Percentiles rank a stretch among this genome's conserved stretches.
These are phyloP conservation scores for Psilocybe sp. DNA, from an alignment of 768 basidiomycete species.

Conservation along the genomic window DNA sequence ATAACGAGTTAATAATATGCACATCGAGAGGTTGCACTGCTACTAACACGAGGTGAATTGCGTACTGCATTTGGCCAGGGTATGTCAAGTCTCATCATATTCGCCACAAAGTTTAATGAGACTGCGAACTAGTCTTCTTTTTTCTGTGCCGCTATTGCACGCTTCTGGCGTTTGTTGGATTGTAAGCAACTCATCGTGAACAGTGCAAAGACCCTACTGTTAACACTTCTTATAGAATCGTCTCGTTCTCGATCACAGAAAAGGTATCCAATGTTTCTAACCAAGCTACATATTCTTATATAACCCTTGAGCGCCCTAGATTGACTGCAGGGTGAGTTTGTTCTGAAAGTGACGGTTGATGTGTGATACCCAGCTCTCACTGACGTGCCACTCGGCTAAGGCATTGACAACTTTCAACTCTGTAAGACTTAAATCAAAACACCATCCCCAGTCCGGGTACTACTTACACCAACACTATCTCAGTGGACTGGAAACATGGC, in stretches of 20 bases:
- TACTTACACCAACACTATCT: background rate
- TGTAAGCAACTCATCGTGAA: constrained; percentile 38
- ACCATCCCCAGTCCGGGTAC: background rate
- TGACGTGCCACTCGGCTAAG: too few relatives aligned
- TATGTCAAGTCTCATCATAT: too few relatives aligned
- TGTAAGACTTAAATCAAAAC: constrained; percentile 30
- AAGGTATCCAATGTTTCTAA: constrained; percentile 29
- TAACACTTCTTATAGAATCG: constrained; percentile 38
- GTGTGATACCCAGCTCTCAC: too few relatives aligned
- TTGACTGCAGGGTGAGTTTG: constrained; percentile 61
- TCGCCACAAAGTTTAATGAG: too few relatives aligned
- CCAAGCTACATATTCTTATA: constrained; percentile 9
- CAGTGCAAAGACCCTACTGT: background rate
- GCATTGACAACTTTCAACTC: constrained; percentile 70
- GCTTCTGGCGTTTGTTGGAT: constrained; percentile 59
- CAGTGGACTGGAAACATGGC: constrained; percentile 67
- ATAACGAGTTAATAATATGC: too few relatives aligned
- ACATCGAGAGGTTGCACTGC: too few relatives aligned
- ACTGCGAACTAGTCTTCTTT: constrained; percentile 45
- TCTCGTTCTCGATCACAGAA: constrained; percentile 50
- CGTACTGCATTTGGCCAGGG: too few relatives aligned
- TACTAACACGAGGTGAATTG: too few relatives aligned
- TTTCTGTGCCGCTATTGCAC: constrained; percentile 74
- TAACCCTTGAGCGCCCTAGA: constrained; percentile 29
- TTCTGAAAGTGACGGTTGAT: too few relatives aligned